Conservation (phyloP, 1,284 basidiomycete species). For the Sporisorium scitamineum region DNA sequence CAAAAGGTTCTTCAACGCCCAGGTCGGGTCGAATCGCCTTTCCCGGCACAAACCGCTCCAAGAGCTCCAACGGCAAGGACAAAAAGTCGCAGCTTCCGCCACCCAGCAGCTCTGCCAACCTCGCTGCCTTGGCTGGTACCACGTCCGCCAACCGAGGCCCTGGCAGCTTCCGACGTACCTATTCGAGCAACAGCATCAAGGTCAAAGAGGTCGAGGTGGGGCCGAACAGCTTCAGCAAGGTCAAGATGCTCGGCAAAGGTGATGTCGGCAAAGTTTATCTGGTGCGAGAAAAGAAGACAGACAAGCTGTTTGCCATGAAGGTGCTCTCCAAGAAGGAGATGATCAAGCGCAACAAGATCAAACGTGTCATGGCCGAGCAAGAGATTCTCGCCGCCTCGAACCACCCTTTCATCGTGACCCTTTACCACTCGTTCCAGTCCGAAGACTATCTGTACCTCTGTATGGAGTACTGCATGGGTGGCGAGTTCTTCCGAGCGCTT, state of each 20-base stretch:
- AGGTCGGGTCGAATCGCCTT: slow-evolving; percentile 56
- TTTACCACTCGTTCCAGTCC: slow-evolving; percentile 69
- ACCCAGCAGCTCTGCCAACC: slow-evolving; percentile 77
- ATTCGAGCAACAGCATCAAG: slow-evolving; percentile 98
- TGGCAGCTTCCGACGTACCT: slow-evolving; percentile 85
- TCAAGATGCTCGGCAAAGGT: slow-evolving; percentile 69
- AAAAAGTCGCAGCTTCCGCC: slow-evolving; percentile 78
- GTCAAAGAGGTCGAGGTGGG: slow-evolving; percentile 73
- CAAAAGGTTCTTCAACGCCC: slow-evolving; percentile 51
- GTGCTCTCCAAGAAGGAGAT: slow-evolving; percentile 69
- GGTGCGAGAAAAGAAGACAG: slow-evolving; percentile 63
- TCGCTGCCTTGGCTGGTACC: slow-evolving; percentile 55
- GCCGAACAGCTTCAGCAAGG: slow-evolving; percentile 65
- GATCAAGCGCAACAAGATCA: slow-evolving; percentile 69
- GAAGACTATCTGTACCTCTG: slow-evolving; percentile 68
- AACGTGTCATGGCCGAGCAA: slow-evolving; percentile 68
- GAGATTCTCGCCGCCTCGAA: slow-evolving; percentile 66
- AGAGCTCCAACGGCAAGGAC: slow-evolving; percentile 68
- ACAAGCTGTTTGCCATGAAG: slow-evolving; percentile 67
- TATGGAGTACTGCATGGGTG: slow-evolving; percentile 91
- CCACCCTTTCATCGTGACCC: slow-evolving; percentile 68
- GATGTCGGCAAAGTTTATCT: slow-evolving; percentile 69
- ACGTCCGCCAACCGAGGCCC: slow-evolving; percentile 71
- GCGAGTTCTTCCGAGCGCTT: slow-evolving; percentile 94
- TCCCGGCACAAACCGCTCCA: slow-evolving; percentile 55